Evolutionary conservation across 768 basidiomycete genomes (phyloP).

Genomic region (Trametes punicea): DNA sequence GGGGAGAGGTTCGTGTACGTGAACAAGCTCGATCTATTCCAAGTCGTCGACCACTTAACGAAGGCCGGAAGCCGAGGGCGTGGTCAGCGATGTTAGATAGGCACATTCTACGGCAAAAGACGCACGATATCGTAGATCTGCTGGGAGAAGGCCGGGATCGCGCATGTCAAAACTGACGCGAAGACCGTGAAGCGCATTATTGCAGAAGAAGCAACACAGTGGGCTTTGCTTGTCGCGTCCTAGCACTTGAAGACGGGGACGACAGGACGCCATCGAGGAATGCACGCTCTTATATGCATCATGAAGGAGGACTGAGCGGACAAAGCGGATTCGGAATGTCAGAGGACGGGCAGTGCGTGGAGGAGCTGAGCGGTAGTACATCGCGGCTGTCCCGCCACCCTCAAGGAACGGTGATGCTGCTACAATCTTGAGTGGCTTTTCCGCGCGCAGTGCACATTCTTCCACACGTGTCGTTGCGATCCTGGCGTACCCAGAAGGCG

Average conservation of each 20-base stretch:
- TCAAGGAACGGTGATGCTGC: not conserved
- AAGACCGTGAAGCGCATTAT: constrained; percentile 15
- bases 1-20: constrained; percentile 46
- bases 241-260: not conserved
- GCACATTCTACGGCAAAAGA: not conserved
- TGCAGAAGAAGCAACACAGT: not conserved
- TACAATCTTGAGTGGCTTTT: constrained; percentile 8
- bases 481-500: not conserved
- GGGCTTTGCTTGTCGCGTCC: not conserved
- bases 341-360: not conserved
- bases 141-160: constrained; percentile 26
- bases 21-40: constrained; percentile 44
- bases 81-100: not conserved
- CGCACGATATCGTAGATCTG: constrained; percentile 35
- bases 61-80: not conserved
- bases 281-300: constrained; percentile 2
- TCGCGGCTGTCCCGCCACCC: not conserved
- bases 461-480: not conserved
- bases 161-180: constrained; percentile 21
- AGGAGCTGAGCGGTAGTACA: not conserved
- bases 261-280: not conserved
- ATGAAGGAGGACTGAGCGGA: not conserved
- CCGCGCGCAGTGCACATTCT: not conserved
- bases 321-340: not conserved
- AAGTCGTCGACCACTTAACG: constrained; percentile 33